Conservation (phyloP, 2,329 filamentous ascomycete genomes). For the Huntiella omanensis region DNA sequence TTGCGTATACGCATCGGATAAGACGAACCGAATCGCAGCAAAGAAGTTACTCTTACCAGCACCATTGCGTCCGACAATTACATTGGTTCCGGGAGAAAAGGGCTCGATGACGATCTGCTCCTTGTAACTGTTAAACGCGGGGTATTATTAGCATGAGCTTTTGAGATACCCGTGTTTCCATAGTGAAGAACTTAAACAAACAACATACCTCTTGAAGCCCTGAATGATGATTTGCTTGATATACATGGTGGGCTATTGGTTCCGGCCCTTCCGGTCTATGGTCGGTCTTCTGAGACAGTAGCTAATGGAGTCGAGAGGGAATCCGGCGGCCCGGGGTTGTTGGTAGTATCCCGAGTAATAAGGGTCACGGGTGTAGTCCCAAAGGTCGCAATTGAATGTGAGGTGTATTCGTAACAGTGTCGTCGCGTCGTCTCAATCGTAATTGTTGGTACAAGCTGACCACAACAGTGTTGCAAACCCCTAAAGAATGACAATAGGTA, state of each 20-base stretch:
- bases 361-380: no score
- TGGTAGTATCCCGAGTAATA: no score
- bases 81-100: constrained; percentile 93
- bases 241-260: constrained; percentile 46
- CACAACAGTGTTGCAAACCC: no score
- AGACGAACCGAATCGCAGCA: constrained; percentile 92
- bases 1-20: constrained; percentile 92
- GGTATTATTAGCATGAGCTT: constrained; percentile 11
- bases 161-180: no score
- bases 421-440: no score
- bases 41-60: constrained; percentile 99
- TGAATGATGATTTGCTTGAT: constrained; percentile 99
- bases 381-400: not conserved
- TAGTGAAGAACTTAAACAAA: no score
- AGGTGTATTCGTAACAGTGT: not conserved
- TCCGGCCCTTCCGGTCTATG: constrained; percentile 4
- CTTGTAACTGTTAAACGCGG: constrained; percentile 57
- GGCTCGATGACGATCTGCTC: constrained; percentile 97
- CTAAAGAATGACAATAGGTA: no score
- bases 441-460: no score
- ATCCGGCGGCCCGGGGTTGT: no score
- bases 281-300: not conserved
- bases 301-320: not conserved
- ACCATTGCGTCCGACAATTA: constrained; percentile 96
- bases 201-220: constrained; percentile 83